Evolutionary conservation across 257 asterid genomes (phyloP).

Genomic region (Solanum chilense): DNA sequence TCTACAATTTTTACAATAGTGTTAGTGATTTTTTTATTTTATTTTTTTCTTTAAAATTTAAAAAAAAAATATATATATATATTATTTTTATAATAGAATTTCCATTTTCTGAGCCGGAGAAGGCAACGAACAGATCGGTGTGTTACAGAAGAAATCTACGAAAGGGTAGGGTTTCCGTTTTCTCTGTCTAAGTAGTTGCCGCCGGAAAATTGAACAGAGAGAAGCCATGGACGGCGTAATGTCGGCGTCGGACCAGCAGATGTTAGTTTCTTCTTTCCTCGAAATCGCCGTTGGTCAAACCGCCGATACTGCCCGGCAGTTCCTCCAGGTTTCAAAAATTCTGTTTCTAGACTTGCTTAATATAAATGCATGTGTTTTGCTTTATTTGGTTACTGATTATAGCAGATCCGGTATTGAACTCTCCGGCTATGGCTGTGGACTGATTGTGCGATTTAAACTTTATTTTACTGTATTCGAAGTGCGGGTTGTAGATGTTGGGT

Average conservation of each 20-base stretch:
- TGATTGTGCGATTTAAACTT: background rate
- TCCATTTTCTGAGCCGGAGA: background rate
- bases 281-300: constrained; percentile 88
- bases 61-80: no score
- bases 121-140: background rate
- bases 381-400: background rate
- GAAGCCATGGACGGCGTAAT: constrained; percentile 38
- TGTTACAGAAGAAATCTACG: background rate
- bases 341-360: background rate
- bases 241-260: constrained; percentile 56
- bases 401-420: background rate
- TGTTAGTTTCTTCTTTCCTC: constrained; percentile 53
- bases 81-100: background rate
- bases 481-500: background rate
- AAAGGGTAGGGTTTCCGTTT: background rate
- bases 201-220: background rate
- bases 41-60: no score
- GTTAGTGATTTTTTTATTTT: background rate
- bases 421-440: background rate
- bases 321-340: constrained; percentile 49
- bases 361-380: background rate
- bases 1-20: background rate
- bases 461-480: background rate
- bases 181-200: background rate
- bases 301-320: constrained; percentile 77